Evolutionary conservation across 305 asterid species (phyloP).

Genomic region (Salvia sclarea): DNA sequence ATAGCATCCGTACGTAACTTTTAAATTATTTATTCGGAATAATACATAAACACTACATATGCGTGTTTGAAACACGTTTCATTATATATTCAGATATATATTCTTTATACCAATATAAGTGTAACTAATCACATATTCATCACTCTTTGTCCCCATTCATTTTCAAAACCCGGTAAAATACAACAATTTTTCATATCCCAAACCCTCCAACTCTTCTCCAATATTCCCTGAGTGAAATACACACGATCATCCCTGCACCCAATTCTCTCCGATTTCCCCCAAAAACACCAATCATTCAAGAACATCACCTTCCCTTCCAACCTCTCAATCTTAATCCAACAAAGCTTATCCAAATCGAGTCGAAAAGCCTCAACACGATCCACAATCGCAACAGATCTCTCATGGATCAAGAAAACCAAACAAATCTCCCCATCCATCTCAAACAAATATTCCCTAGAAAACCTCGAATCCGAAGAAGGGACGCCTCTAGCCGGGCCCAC

Average conservation of each 20-base stretch:
- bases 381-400: constrained; percentile 22
- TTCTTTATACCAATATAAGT: no score
- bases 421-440: not conserved
- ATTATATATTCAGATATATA: no score
- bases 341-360: constrained; percentile 28
- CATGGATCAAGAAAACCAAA: constrained; percentile 37
- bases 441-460: constrained; percentile 13
- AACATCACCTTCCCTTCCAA: constrained; percentile 40
- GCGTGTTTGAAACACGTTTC: no score
- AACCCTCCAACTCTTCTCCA: constrained; percentile 33
- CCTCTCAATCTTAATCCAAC: constrained; percentile 34
- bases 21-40: no score
- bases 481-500: not conserved
- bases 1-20: no score
- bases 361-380: constrained; percentile 43
- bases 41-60: no score
- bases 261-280: constrained; percentile 29
- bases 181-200: constrained; percentile 40
- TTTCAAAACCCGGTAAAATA: constrained; percentile 13
- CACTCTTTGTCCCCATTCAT: no score
- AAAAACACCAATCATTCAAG: constrained; percentile 31
- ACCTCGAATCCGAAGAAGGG: not conserved
- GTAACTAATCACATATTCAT: no score
- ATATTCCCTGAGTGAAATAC: constrained; percentile 32
- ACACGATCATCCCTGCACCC: constrained; percentile 41